Evolutionary conservation across 2,329 filamentous ascomycete species (phyloP).

Genomic region (Phialemoniopsis sp.): DNA sequence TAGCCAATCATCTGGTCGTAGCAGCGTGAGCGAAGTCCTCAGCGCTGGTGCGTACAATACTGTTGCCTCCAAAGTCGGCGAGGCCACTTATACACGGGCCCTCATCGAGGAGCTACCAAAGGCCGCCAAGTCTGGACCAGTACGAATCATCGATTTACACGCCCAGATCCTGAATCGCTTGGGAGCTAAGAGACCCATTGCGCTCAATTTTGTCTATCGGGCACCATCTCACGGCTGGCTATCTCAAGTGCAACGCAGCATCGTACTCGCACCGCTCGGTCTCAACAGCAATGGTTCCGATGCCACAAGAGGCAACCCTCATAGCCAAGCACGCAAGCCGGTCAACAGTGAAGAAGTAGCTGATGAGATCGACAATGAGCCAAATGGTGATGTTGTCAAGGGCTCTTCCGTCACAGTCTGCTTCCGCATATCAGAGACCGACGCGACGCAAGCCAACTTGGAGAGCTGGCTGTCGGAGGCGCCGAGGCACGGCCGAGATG

Average conservation of each 20-base stretch:
- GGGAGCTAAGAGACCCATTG: constrained; percentile 4
- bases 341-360: no score
- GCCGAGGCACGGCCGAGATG: constrained; percentile 1
- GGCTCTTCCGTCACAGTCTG: no score
- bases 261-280: constrained; percentile 7
- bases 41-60: constrained; percentile 5
- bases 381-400: no score
- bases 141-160: constrained; percentile 4
- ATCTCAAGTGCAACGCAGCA: constrained; percentile 6
- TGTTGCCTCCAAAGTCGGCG: background rate
- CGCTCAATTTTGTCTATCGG: constrained; percentile 4
- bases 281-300: no score
- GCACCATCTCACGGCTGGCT: constrained; percentile 10
- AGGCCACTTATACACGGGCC: constrained; percentile 6
- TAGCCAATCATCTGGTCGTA: background rate
- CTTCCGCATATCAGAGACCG: no score
- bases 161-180: constrained; percentile 6
- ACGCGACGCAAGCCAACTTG: no score
- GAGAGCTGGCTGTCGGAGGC: constrained; percentile 11
- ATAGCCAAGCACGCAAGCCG: no score
- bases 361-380: no score
- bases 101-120: constrained; percentile 9
- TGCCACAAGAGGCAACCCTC: no score
- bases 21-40: constrained; percentile 10
- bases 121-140: background rate